These are phyloP conservation scores for Plasmodium cynomolgi DNA, from an alignment of 169 alveolate species.

Conservation along the genomic window DNA sequence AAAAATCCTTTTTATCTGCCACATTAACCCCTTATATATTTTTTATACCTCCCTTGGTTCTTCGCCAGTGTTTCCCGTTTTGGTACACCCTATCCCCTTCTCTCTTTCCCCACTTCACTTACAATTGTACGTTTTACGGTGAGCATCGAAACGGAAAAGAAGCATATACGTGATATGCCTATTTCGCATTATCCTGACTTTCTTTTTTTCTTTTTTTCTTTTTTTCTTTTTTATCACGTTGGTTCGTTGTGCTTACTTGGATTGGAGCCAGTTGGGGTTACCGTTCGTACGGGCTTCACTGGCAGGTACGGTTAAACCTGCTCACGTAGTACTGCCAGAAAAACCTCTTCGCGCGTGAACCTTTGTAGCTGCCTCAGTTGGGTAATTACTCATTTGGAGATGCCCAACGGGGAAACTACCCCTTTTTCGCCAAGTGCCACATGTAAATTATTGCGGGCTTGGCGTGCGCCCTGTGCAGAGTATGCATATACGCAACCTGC, in stretches of 20 bases:
- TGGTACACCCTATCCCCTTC: background rate
- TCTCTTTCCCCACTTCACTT: background rate
- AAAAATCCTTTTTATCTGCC: background rate
- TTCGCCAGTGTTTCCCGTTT: background rate
- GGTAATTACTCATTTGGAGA: background rate
- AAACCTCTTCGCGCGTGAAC: background rate
- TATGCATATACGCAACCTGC: background rate
- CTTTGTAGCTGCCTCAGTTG: background rate
- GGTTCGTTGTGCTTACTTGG: background rate
- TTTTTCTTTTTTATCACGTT: background rate
- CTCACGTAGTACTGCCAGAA: background rate
- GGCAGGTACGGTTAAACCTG: background rate
- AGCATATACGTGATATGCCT: background rate
- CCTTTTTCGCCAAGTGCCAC: background rate
- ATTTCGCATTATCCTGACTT: background rate
- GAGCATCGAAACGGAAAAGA: background rate
- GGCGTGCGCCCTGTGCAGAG: background rate
- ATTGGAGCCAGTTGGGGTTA: background rate
- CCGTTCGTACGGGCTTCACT: background rate
- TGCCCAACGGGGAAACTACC: background rate
- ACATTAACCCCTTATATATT: background rate
- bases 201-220: background rate
- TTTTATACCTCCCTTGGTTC: background rate
- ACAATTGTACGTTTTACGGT: background rate
- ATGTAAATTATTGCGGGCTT: background rate